A percentile compares a stretch with the other conserved stretches of the same genome.
These are phyloP conservation scores for Arthrobotrys musiformis DNA, from an alignment of 2,329 filamentous ascomycete genomes.

Conservation along the genomic window DNA sequence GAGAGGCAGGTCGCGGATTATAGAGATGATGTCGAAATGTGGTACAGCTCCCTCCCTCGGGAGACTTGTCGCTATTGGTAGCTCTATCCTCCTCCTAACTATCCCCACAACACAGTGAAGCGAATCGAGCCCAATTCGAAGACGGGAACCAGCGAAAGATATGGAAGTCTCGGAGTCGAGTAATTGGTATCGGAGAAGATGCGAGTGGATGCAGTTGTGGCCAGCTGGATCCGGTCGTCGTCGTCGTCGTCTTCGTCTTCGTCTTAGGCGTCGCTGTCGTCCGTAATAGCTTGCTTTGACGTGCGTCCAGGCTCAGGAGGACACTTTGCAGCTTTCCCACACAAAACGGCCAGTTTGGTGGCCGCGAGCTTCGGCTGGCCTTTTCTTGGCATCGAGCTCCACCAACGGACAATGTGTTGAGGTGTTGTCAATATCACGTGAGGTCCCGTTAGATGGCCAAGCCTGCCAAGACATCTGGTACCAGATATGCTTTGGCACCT, in stretches of 20 bases:
- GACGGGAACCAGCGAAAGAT: background rate
- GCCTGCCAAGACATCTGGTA: conserved; percentile 14
- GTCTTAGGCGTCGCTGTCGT: conserved; percentile 19
- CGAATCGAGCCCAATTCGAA: conserved; percentile 45
- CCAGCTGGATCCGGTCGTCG: conserved; percentile 40
- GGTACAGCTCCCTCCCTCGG: conserved; percentile 51
- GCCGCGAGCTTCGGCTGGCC: conserved; percentile 43
- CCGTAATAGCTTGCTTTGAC: conserved; percentile 45
- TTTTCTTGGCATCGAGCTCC: conserved; percentile 45
- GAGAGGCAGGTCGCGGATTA: conserved; percentile 8
- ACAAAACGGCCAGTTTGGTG: conserved; percentile 49
- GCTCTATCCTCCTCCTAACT: conserved; percentile 47
- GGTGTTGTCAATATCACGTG: conserved; percentile 20
- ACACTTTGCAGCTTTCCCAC: conserved; percentile 56
- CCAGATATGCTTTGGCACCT: conserved; percentile 11
- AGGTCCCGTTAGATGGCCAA: conserved; percentile 36
- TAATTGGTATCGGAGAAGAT: conserved; percentile 20
- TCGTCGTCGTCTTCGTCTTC: too few species aligned
- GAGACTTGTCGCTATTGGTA: conserved; percentile 50
- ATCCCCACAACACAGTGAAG: conserved; percentile 46
- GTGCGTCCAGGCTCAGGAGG: conserved; percentile 53
- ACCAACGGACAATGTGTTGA: conserved; percentile 10
- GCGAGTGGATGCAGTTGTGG: conserved; percentile 39
- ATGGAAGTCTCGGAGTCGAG: conserved; percentile 3
- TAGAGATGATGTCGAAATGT: conserved; percentile 35